These are phyloP conservation scores for Emmonsiellopsis sp. DNA, from an alignment of 2,329 filamentous ascomycete species.

Conservation along the genomic window DNA sequence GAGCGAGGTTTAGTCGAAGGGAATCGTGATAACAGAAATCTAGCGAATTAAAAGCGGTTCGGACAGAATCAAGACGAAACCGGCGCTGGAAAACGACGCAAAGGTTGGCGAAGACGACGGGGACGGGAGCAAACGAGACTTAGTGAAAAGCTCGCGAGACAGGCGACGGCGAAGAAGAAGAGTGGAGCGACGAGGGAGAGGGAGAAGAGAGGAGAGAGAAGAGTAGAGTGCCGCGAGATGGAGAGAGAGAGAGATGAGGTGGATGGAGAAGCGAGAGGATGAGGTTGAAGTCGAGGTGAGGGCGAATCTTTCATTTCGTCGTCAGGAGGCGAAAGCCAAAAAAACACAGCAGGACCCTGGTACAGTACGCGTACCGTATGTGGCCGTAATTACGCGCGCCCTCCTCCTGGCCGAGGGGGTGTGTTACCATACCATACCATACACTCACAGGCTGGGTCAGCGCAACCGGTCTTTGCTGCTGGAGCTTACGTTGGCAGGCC, in stretches of 20 bases:
- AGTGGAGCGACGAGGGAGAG: constrained; percentile 7
- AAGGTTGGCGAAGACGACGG: constrained; percentile 17
- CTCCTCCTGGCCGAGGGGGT: too few species aligned
- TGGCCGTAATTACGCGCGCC: too few species aligned
- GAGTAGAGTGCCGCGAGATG: constrained; percentile 7
- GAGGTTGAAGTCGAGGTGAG: neutral
- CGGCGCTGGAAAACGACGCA: constrained; percentile 4
- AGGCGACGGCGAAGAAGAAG: constrained; percentile 1
- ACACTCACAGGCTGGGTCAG: too few species aligned
- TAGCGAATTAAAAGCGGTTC: neutral
- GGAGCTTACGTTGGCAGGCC: too few species aligned
- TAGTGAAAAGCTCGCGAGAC: constrained; percentile 41
- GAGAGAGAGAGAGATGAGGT: constrained; percentile 6
- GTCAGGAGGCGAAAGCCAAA: neutral
- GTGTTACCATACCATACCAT: too few species aligned
- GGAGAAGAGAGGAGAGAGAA: constrained; percentile 5
- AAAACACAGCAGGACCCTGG: neutral
- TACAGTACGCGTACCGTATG: too few species aligned
- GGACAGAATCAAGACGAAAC: neutral
- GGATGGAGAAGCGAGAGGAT: neutral
- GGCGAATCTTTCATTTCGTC: neutral
- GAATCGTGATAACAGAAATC: neutral
- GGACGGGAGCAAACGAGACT: constrained; percentile 35
- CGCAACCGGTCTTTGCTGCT: too few species aligned
- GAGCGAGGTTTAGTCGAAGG: neutral